Percentiles rank a stretch among this genome's conserved stretches.
Conservation (phyloP, 805 yeast species). For the Cyberlindnera xishuangbannaensis region DNA sequence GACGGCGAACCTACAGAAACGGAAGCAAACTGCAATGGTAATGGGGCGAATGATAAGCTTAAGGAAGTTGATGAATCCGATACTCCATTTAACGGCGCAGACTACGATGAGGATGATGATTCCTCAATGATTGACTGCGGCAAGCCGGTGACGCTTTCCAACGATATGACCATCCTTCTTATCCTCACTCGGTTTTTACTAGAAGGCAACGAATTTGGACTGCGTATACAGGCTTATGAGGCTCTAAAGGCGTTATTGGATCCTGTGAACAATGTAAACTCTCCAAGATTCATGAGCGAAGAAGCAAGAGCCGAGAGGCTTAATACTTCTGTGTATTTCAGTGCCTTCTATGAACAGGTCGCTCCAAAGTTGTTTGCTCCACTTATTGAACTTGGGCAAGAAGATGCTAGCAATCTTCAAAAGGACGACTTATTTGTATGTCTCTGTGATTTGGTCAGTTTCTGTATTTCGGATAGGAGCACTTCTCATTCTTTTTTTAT, state of each 20-base stretch:
- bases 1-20: constrained; percentile 7
- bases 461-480: constrained; percentile 51
- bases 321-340: constrained; percentile 41
- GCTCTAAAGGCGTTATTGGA: constrained; percentile 73
- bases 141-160: constrained; percentile 28
- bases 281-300: constrained; percentile 17
- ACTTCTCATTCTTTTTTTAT: constrained; percentile 59
- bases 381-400: constrained; percentile 27
- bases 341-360: constrained; percentile 55
- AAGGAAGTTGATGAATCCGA: too few relatives aligned
- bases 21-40: constrained; percentile 4
- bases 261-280: constrained; percentile 25
- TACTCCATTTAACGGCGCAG: constrained; percentile 12
- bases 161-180: constrained; percentile 53
- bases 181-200: constrained; percentile 55
- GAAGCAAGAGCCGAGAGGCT: constrained; percentile 22
- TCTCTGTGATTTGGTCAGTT: constrained; percentile 65
- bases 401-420: constrained; percentile 1
- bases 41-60: constrained; percentile 6
- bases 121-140: constrained; percentile 1
- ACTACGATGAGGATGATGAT: constrained; percentile 8
- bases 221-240: constrained; percentile 78
- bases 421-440: constrained; percentile 45
- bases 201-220: constrained; percentile 60
- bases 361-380: constrained; percentile 53